Evolutionary conservation across 78 protist species (phyloP), one percentile per base, ranked within the genome.

Genomic region (Ministeria vibrans): DNA sequence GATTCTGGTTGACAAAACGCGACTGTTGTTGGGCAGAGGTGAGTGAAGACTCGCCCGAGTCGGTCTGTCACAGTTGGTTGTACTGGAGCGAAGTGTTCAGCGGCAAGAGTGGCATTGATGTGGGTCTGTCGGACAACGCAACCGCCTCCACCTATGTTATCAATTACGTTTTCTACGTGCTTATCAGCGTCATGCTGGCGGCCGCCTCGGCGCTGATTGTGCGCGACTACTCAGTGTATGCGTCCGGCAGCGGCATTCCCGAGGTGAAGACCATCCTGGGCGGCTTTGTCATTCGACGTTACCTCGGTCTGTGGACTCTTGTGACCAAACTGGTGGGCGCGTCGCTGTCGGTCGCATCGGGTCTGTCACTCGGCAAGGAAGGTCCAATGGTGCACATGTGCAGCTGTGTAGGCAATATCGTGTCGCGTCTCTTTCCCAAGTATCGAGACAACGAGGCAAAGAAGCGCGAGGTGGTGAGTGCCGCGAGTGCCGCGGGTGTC

Each of bases 401-500:
- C n/a, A 1, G 76, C 43, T 44, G 69, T 1, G 0, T 45, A 1
- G 82, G 70, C 1, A 78, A 77, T 53, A 4, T 79, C 30, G 2
- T 71, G 27, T 20, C 71, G 41, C 41, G 80, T 32, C 6, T 77
- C 70, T 85, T 78, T 42, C 30, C 7, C 34, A 78, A 80, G 59
- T 78, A 69, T 61, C 76, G 66, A 11, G 2, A 28, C 55, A 75
- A 49, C 44, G 79, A 75, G 20, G 80, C 79, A 2, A 86, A 83
- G 77, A 55, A 51, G 9, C 83, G 87, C 28, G 84, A 86, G 42
- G 1, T 90, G 15, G n/a, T 83, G 43, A 43, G 76, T 0, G 88
- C 90, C 9, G 90, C 91, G 11, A 78, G 81, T 15, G 90, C 91
- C 0, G 90, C 88, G 20, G 95, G 91, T 4, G 69, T 85, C 49